Evolutionary conservation across 2,329 filamentous ascomycete species (phyloP).

Genomic region (Spiromastix sp.): DNA sequence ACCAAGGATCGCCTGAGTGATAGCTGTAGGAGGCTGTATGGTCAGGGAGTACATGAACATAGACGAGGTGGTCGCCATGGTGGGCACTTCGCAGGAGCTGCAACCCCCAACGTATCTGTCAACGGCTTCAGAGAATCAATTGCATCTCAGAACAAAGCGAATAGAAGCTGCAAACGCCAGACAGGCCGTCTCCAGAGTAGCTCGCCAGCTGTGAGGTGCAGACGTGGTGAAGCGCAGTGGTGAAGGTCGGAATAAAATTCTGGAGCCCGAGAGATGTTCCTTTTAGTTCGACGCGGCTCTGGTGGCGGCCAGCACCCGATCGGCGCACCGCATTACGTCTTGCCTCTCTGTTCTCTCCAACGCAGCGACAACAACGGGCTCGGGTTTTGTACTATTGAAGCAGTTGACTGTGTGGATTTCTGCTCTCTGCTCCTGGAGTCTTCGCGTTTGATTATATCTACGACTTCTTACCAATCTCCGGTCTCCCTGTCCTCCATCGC

Average conservation of each 20-base stretch:
- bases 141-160: too few species aligned
- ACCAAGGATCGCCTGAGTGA: slow-evolving; percentile 83
- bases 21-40: slow-evolving; percentile 80
- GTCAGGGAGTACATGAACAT: slow-evolving; percentile 99
- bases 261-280: slow-evolving; percentile 6
- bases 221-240: neutral
- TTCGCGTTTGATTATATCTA: neutral
- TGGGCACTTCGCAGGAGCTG: slow-evolving; percentile 31
- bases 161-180: neutral
- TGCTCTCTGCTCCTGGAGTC: too few species aligned
- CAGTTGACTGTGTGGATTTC: neutral
- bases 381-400: too few species aligned
- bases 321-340: slow-evolving; percentile 1
- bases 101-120: slow-evolving; percentile 4
- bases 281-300: slow-evolving; percentile 10
- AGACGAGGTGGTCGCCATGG: slow-evolving; percentile 93
- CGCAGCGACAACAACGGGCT: too few species aligned
- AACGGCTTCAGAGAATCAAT: neutral
- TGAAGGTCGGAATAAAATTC: slow-evolving; percentile 1
- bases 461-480: neutral
- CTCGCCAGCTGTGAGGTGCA: neutral
- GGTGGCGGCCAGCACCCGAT: slow-evolving; percentile 4
- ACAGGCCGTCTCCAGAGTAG: neutral
- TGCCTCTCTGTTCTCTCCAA: too few species aligned
- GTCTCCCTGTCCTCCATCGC: slow-evolving; percentile 2